Base-by-base conservation (phyloP, 2,329 filamentous ascomycete species). In the Rhinocladiella mackenziei region DNA sequence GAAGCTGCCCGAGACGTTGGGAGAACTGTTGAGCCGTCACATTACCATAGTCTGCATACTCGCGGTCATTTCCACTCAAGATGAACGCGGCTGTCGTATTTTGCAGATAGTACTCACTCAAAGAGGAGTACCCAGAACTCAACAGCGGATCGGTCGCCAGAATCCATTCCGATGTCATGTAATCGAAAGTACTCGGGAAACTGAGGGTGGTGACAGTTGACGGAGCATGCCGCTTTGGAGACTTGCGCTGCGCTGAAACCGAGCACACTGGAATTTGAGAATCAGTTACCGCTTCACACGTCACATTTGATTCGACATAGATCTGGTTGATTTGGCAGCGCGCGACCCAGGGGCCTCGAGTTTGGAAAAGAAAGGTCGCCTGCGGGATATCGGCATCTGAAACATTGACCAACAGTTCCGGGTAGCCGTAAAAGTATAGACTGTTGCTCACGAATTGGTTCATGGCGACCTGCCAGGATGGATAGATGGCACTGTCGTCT, bases 51-150 rank as follows among this genome's bases (percentile, higher is more conserved):
- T 45, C 42, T 15, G 49, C 41, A 31, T 51, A 48, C 3, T 45
- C 30, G 11, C 37, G 39, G 19, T 39, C 35, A 23, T 51, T 51
- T 28, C 48, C 48, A 22, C 43, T 47, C 9, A 51, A n/a, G 26
- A 51, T 51, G 39, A 51, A 51, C 10, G 34, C 23, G 2, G 48
- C 39, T 1, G 22, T 39, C 6, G 48, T 51, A 20, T 51, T 51
- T 23, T 51, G 48, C 6, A 51, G 43, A 34, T 51, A 51, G 26
- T 51, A 51, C 26, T 51, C 48, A 15, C 23, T 44, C 22, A 51
- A 25, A 13, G 43, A 43, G 13, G 48, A 51, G 32, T 43, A 51
- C 8, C 43, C 48, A 1, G 39, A 43, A 14, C 48, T 51, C 6
- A 18, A 5, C 13, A 47, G 14, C 13, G 43, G 39, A 33, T 47